phyloP scores from a whole-genome alignment of 139 green algal genomes.

The Chlorella ohadii region DNA sequence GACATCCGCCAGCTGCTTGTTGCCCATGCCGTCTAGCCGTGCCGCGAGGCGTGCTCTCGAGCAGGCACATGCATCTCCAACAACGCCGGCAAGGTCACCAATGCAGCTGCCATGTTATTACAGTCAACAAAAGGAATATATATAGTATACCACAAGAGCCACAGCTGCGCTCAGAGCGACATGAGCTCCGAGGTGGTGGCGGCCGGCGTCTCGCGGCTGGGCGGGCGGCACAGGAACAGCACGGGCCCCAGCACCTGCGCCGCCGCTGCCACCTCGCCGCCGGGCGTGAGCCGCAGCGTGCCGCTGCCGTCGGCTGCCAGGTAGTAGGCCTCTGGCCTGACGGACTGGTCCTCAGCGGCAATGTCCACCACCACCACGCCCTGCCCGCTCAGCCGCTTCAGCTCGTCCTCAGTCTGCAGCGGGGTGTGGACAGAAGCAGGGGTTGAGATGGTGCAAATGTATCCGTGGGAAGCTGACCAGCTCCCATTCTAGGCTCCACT shows the following conservation, averaged over 20 bases:
- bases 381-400: conserved; percentile 55
- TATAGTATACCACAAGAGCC: neutral
- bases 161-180: conserved; percentile 10
- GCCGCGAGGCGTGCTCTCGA: too few relatives aligned
- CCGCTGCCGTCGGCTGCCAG: conserved; percentile 28
- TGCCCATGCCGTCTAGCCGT: too few relatives aligned
- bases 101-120: neutral
- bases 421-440: too few relatives aligned
- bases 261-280: conserved; percentile 9
- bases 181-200: conserved; percentile 42
- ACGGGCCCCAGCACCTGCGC: conserved; percentile 47
- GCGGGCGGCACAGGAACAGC: conserved; percentile 73
- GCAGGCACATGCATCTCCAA: too few relatives aligned
- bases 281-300: conserved; percentile 48
- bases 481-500: too few relatives aligned
- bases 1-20: too few relatives aligned
- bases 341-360: neutral
- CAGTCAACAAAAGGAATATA: neutral
- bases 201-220: conserved; percentile 29
- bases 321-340: conserved; percentile 52
- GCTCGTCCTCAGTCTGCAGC: conserved; percentile 65
- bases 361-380: conserved; percentile 75
- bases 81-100: too few relatives aligned
- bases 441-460: too few relatives aligned
- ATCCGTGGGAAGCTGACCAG: too few relatives aligned